Evolutionary conservation across 1,139 yeast species (phyloP).

Genomic region (Pichia inconspicua): DNA sequence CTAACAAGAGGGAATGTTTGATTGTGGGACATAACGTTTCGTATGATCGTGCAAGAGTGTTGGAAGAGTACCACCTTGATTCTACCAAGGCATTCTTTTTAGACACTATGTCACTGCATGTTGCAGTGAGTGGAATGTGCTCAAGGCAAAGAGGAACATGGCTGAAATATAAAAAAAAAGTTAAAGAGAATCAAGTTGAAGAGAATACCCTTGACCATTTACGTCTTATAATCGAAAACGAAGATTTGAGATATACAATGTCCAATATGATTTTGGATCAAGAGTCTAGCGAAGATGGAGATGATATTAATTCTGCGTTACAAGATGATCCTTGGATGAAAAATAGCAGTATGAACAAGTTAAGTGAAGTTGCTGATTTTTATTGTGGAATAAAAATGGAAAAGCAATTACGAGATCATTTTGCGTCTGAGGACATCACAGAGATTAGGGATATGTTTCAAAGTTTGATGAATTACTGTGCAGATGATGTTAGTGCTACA

Average conservation of each 20-base stretch:
- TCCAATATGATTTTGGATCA: slow-evolving; percentile 16
- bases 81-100: slow-evolving; percentile 68
- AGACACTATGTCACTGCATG: slow-evolving; percentile 91
- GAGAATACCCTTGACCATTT: slow-evolving; percentile 22
- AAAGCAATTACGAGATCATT: slow-evolving; percentile 59
- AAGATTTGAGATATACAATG: slow-evolving; percentile 17
- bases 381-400: slow-evolving; percentile 69
- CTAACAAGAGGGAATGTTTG: slow-evolving; percentile 41
- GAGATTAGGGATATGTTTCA: slow-evolving; percentile 54
- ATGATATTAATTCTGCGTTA: slow-evolving; percentile 14
- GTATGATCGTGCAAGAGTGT: slow-evolving; percentile 79
- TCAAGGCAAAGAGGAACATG: slow-evolving; percentile 83
- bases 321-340: slow-evolving; percentile 67
- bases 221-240: slow-evolving; percentile 15
- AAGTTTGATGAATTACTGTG: slow-evolving; percentile 68
- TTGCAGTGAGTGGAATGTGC: slow-evolving; percentile 87
- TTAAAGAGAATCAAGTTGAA: slow-evolving; percentile 10
- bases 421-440: slow-evolving; percentile 47
- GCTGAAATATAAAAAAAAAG: slow-evolving; percentile 49
- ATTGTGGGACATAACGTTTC: slow-evolving; percentile 87
- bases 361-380: slow-evolving; percentile 72
- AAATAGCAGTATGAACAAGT: slow-evolving; percentile 70
- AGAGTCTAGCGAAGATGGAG: slow-evolving; percentile 19
- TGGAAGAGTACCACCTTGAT: slow-evolving; percentile 70
- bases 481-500: slow-evolving; percentile 74